These are phyloP conservation scores for Pythium brassicae DNA, from an alignment of 352 stramenopile species.

Conservation along the genomic window DNA sequence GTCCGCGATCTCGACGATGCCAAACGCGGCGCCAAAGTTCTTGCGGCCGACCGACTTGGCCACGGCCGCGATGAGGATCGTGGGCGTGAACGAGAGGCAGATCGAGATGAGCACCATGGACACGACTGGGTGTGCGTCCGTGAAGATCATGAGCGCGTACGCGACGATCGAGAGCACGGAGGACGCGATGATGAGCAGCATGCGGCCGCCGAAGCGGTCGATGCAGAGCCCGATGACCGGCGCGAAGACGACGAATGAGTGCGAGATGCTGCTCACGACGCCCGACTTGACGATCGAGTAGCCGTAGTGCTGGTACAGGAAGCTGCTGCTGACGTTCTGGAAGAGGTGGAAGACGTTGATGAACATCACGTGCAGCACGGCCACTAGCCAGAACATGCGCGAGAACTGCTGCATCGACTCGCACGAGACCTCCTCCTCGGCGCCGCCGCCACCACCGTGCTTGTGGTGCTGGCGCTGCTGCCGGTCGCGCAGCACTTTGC, in stretches of 20 bases:
- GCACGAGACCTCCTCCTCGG: constrained; percentile 34
- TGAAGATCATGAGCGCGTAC: constrained; percentile 86
- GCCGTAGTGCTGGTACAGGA: constrained; percentile 80
- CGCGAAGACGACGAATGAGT: constrained; percentile 81
- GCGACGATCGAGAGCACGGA: constrained; percentile 70
- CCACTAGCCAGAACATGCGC: constrained; percentile 84
- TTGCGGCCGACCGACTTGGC: constrained; percentile 71
- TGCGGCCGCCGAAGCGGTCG: constrained; percentile 84
- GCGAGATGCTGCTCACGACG: constrained; percentile 71
- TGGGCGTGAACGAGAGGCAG: constrained; percentile 83
- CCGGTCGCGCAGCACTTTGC: constrained; percentile 26
- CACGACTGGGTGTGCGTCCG: constrained; percentile 61
- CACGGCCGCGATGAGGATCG: constrained; percentile 85
- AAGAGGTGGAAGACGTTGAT: constrained; percentile 91
- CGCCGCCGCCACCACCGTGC: not conserved
- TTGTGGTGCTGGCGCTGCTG: not conserved
- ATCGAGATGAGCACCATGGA: constrained; percentile 87
- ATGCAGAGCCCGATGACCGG: constrained; percentile 86
- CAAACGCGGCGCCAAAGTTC: constrained; percentile 80
- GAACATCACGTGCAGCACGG: constrained; percentile 83
- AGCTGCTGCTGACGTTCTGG: constrained; percentile 88
- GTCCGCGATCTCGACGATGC: constrained; percentile 85
- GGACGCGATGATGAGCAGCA: constrained; percentile 73
- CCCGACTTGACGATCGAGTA: constrained; percentile 86
- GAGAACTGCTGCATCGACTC: constrained; percentile 71